Percentiles rank a stretch among this genome's conserved stretches.
Evolutionary conservation across 2,329 filamentous ascomycete genomes (phyloP).

Genomic region (Colletotrichum cuscutae): DNA sequence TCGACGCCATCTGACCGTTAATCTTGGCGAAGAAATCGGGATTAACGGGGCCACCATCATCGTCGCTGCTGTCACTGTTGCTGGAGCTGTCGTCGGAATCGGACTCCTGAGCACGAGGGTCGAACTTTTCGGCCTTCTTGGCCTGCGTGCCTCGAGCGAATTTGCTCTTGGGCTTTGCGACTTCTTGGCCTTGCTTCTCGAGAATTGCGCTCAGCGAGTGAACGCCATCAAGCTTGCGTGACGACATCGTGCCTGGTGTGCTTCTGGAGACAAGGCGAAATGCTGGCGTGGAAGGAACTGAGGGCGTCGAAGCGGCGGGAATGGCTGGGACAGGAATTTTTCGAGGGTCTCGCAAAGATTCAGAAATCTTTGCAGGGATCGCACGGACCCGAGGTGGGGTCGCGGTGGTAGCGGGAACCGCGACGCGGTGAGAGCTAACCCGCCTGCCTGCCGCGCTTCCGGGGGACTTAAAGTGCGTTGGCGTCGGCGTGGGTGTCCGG

Average conservation of each 20-base stretch:
- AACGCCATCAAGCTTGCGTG: slow-evolving; percentile 33
- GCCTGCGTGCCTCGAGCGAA: slow-evolving; percentile 13
- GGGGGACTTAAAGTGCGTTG: background rate
- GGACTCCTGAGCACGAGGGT: slow-evolving; percentile 31
- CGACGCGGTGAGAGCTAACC: slow-evolving; percentile 8
- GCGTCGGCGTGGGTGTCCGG: slow-evolving; percentile 6
- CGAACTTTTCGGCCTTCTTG: slow-evolving; percentile 37
- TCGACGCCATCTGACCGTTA: slow-evolving; percentile 26
- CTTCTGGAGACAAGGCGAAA: background rate
- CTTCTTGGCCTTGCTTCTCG: slow-evolving; percentile 20
- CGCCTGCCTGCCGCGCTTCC: slow-evolving; percentile 1
- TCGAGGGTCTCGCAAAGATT: slow-evolving; percentile 18
- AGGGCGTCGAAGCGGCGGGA: slow-evolving; percentile 14
- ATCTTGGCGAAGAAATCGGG: slow-evolving; percentile 10
- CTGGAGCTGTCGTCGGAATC: slow-evolving; percentile 39
- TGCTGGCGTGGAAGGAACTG: slow-evolving; percentile 6
- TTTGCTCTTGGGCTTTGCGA: slow-evolving; percentile 16
- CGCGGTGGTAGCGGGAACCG: background rate
- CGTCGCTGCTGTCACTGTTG: slow-evolving; percentile 41
- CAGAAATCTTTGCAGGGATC: slow-evolving; percentile 16
- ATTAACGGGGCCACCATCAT: background rate
- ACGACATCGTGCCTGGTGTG: slow-evolving; percentile 27
- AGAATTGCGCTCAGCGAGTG: slow-evolving; percentile 29
- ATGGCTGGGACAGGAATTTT: slow-evolving; percentile 30
- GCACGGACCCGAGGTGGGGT: slow-evolving; percentile 25